These are phyloP conservation scores for Naganishia sp. DNA, from an alignment of 1,284 basidiomycete species.

Conservation along the genomic window DNA sequence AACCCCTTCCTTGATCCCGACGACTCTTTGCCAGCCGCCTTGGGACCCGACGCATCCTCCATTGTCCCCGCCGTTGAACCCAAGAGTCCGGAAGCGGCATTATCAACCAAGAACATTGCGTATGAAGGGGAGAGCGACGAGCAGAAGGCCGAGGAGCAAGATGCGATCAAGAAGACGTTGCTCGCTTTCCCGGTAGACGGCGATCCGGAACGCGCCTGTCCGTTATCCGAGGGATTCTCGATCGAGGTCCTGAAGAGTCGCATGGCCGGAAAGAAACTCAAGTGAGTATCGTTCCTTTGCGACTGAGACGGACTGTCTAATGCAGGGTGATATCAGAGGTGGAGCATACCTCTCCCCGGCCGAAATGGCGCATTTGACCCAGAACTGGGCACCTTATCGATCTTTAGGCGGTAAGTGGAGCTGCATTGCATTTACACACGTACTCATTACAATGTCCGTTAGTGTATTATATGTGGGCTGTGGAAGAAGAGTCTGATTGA, in stretches of 20 bases:
- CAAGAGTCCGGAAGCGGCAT: constrained; percentile 22
- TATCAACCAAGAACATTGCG: constrained; percentile 12
- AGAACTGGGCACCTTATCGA: constrained; percentile 75
- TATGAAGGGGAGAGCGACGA: constrained; percentile 22
- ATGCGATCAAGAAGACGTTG: constrained; percentile 33
- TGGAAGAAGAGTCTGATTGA: constrained; percentile 39
- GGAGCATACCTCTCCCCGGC: constrained; percentile 73
- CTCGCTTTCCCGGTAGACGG: constrained; percentile 36
- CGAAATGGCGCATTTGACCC: constrained; percentile 79
- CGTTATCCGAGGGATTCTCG: constrained; percentile 66
- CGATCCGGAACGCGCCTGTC: constrained; percentile 42
- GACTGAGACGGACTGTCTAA: constrained; percentile 11
- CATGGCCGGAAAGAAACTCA: constrained; percentile 75
- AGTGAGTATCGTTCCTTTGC: constrained; percentile 57
- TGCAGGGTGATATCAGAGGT: constrained; percentile 54
- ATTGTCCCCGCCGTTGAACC: constrained; percentile 30
- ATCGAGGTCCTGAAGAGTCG: constrained; percentile 65
- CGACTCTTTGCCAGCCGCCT: constrained; percentile 55
- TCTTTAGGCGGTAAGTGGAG: constrained; percentile 59
- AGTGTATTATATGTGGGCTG: constrained; percentile 53
- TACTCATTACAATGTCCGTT: not conserved
- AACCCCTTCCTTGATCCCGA: constrained; percentile 48
- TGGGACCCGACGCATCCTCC: constrained; percentile 27
- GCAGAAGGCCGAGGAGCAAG: constrained; percentile 19
- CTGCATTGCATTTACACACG: too few species aligned